Conservation (phyloP, 768 basidiomycete genomes). For the Baorangia bicolor region DNA sequence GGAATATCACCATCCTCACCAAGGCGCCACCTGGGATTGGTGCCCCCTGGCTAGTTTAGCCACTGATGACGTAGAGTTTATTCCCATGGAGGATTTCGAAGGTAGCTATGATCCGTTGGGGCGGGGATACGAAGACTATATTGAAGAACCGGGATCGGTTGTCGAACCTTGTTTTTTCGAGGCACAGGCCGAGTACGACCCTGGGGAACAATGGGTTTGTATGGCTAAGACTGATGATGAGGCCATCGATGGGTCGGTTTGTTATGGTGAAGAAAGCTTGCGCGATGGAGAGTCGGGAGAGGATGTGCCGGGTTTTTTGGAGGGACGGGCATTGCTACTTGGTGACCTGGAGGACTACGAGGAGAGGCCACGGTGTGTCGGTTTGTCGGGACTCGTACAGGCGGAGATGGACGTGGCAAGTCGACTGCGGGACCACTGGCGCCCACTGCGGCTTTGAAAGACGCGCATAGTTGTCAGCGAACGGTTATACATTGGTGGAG, state of each 20-base stretch:
- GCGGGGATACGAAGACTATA: slow-evolving; percentile 1
- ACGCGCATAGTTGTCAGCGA: not conserved
- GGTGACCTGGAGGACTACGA: slow-evolving; percentile 30
- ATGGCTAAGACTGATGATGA: not conserved
- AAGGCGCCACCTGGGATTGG: slow-evolving; percentile 1
- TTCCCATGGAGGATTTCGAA: not conserved
- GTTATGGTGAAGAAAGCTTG: not conserved
- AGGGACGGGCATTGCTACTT: slow-evolving; percentile 54
- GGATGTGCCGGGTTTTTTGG: slow-evolving; percentile 36
- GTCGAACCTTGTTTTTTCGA: not conserved
- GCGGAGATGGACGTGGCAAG: slow-evolving; percentile 65
- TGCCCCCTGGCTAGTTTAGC: not conserved
- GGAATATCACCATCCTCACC: not conserved
- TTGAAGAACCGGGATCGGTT: not conserved
- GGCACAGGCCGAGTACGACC: not conserved
- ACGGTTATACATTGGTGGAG: not conserved
- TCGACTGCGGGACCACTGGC: slow-evolving; percentile 61
- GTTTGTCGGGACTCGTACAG: slow-evolving; percentile 35
- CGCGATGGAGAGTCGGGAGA: not conserved
- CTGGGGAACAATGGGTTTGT: not conserved
- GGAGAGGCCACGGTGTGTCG: slow-evolving; percentile 6
- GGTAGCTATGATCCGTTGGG: not conserved
- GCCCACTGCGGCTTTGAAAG: slow-evolving; percentile 52
- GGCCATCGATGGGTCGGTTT: not conserved
- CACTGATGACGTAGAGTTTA: slow-evolving; percentile 1